Conservation (phyloP, 768 basidiomycete genomes). For the Hortiboletus campestris region DNA sequence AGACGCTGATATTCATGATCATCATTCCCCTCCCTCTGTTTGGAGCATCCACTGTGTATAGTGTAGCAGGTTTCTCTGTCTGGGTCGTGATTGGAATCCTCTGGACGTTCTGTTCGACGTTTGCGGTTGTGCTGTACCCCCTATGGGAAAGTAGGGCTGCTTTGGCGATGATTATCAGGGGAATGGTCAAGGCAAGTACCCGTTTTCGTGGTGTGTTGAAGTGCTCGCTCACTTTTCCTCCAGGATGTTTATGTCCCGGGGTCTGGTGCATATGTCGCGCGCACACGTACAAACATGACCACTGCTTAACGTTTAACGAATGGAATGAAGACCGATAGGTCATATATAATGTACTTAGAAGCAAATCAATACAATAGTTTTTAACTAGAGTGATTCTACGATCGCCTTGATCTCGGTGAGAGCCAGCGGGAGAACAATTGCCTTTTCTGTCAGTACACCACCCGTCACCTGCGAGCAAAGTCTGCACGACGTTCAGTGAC, state of each 20-base stretch:
- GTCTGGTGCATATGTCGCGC: constrained; percentile 38
- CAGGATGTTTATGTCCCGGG: constrained; percentile 44
- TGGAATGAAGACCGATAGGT: background rate
- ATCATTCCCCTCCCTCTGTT: constrained; percentile 85
- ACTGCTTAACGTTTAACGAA: background rate
- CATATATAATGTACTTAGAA: background rate
- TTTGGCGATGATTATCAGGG: constrained; percentile 53
- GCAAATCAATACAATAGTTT: background rate
- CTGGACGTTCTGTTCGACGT: constrained; percentile 79
- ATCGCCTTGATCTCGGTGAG: background rate
- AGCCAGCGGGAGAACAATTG: background rate
- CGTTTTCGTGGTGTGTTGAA: background rate
- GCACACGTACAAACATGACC: background rate
- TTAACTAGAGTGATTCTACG: background rate
- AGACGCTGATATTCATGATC: constrained; percentile 65
- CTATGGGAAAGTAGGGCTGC: constrained; percentile 80
- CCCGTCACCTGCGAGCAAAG: background rate
- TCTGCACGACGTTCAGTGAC: background rate
- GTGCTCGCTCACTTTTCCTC: background rate
- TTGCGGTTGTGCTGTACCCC: constrained; percentile 80
- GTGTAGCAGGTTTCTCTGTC: constrained; percentile 59
- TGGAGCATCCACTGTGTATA: constrained; percentile 73
- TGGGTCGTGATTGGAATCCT: constrained; percentile 84
- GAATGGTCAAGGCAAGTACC: constrained; percentile 58
- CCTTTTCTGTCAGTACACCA: constrained; percentile 10